Evolutionary conservation across 139 green algal genomes (phyloP).

Genomic region (Chlorella sp.): DNA sequence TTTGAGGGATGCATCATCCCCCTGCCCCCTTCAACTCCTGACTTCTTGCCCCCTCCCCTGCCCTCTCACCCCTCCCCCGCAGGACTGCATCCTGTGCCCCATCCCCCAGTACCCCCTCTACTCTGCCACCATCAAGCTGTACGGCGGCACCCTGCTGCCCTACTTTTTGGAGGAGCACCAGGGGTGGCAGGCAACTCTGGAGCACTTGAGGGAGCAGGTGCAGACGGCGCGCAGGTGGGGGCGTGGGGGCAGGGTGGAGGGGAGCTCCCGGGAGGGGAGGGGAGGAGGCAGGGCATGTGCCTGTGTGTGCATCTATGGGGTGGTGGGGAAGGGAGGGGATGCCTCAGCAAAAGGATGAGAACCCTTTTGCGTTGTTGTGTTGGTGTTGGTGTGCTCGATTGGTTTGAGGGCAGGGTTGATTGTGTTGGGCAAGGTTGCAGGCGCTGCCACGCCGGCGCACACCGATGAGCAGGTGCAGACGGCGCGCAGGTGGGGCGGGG

Average conservation of each 20-base stretch:
- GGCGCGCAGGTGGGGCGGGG: not conserved
- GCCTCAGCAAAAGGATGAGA: too few relatives aligned
- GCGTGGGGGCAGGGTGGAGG: not conserved
- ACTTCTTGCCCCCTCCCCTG: not conserved
- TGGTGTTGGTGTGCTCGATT: not conserved
- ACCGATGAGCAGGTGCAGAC: not conserved
- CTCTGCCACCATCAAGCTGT: slow-evolving; percentile 83
- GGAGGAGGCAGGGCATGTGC: too few relatives aligned
- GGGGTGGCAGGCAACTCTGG: slow-evolving; percentile 79
- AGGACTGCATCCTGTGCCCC: slow-evolving; percentile 72
- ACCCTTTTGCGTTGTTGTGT: not conserved
- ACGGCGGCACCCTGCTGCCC: slow-evolving; percentile 86
- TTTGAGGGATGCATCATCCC: too few relatives aligned
- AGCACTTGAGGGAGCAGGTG: slow-evolving; percentile 57
- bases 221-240: not conserved
- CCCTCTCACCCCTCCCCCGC: not conserved
- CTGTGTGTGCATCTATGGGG: too few relatives aligned
- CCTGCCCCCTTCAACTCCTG: too few relatives aligned
- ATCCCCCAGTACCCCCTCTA: slow-evolving; percentile 93
- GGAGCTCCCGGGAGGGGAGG: not conserved
- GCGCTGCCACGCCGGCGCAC: too few relatives aligned
- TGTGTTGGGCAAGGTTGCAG: too few relatives aligned
- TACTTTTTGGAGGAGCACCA: slow-evolving; percentile 91
- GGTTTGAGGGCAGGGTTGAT: not conserved
- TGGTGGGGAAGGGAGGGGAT: too few relatives aligned